A percentile compares a stretch with the other conserved stretches of the same genome.
These are phyloP conservation scores for Orbilia oligospora DNA, from an alignment of 2,329 filamentous ascomycete species.

Conservation along the genomic window DNA sequence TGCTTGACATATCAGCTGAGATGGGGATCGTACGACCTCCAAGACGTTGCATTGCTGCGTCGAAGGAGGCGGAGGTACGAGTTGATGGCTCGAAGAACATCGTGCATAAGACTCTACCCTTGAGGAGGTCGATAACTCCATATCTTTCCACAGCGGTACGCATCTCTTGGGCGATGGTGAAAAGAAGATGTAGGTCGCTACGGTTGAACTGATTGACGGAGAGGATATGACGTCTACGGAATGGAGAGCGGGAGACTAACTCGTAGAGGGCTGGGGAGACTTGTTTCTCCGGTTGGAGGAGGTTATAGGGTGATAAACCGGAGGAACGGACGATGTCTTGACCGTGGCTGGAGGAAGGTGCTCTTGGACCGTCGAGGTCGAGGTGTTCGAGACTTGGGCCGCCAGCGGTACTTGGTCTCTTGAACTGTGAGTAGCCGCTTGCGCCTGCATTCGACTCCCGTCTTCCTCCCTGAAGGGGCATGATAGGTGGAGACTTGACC, in stretches of 20 bases:
- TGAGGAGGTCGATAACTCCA: slow-evolving; percentile 87
- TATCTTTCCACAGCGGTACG: slow-evolving; percentile 92
- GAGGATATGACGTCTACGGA: slow-evolving; percentile 90
- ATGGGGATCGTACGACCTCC: slow-evolving; percentile 88
- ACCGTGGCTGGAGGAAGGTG: slow-evolving; percentile 63
- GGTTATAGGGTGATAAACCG: slow-evolving; percentile 48
- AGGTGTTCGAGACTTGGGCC: slow-evolving; percentile 67
- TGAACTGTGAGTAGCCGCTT: slow-evolving; percentile 71
- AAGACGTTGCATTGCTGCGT: slow-evolving; percentile 97
- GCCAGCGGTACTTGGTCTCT: slow-evolving; percentile 69
- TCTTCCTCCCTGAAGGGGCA: slow-evolving; percentile 37
- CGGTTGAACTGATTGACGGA: slow-evolving; percentile 93
- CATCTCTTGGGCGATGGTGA: slow-evolving; percentile 98
- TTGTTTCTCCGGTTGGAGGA: slow-evolving; percentile 57
- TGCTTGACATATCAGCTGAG: slow-evolving; percentile 85
- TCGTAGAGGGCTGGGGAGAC: slow-evolving; percentile 58
- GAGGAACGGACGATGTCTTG: slow-evolving; percentile 36
- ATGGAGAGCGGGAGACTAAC: slow-evolving; percentile 79
- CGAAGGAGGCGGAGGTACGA: slow-evolving; percentile 93
- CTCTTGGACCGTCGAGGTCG: slow-evolving; percentile 66
- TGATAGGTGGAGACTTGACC: slow-evolving; percentile 56
- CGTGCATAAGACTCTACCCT: slow-evolving; percentile 86
- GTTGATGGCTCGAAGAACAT: slow-evolving; percentile 99
- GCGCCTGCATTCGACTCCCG: slow-evolving; percentile 40
- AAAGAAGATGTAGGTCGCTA: slow-evolving; percentile 89